Base-by-base conservation (phyloP, 257 asterid species). In the Nicotiana obtusifolia region DNA sequence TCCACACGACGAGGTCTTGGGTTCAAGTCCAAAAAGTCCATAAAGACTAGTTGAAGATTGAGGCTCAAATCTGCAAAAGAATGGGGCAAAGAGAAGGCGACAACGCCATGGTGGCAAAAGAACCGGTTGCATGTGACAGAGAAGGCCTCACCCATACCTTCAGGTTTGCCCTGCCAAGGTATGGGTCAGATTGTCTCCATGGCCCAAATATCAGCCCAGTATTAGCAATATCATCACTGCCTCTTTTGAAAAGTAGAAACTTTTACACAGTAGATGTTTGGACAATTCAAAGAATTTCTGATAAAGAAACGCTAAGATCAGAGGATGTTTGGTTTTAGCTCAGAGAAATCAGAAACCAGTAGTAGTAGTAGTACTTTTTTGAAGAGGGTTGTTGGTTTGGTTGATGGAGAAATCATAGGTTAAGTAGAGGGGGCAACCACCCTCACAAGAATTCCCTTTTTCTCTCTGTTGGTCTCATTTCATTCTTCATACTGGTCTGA, bases 101-200 rank as follows among this genome's bases (percentile, higher is more conserved):
- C 67, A 16, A 54, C 53, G 81, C 81, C 83, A 81, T 81, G 79
- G 83, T 57, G 66, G 83, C 83, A 66, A 81, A 33, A 47, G 41
- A 60, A 44, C 54, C 41, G 30, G 77, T 64, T 64, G 83, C 77
- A 13, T 13, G 59, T 35, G 56, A 49, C 26, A 49, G 20, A 13
- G 24, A 49, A 24, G 37, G 41, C 64, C 54, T 10, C n/a, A 62
- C 24, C 41, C 24, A 1, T 7, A 62, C 65, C 54, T 53, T 44
- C 65, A 52, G 41, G 22, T 47, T 44, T 16, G 53, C 53, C 15
- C 15, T 47, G 53, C 53, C 52, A 9, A 44, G 52, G 11, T 44
- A 44, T 44, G 52, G 10, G 11, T 44, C 52, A 44, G 52, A 44
- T 44, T 44, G 52, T 44, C 52, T 44, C 52, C 11, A 44, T 44